These are phyloP conservation scores for Pythium aristosporum DNA, from an alignment of 352 stramenopile species.

Conservation along the genomic window DNA sequence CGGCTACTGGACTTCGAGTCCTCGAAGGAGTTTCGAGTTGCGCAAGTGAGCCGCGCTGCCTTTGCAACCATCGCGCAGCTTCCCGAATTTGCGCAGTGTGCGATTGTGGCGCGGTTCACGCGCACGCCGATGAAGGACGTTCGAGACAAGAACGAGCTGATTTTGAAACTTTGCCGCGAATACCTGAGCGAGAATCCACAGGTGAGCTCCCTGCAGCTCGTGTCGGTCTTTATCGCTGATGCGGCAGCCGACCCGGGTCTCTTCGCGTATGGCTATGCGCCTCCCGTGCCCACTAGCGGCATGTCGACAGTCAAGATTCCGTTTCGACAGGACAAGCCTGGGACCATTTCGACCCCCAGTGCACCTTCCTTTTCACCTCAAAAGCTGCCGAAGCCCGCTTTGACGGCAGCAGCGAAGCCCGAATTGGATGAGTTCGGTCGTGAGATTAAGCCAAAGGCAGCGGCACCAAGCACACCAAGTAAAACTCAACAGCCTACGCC, in stretches of 20 bases:
- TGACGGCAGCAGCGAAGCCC: background rate
- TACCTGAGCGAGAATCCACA: constrained; percentile 78
- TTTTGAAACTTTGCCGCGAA: constrained; percentile 70
- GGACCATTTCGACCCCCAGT: constrained; percentile 24
- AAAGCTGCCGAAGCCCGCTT: background rate
- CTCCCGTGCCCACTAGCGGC: constrained; percentile 51
- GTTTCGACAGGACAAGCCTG: constrained; percentile 43
- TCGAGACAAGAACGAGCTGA: constrained; percentile 76
- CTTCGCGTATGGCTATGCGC: constrained; percentile 72
- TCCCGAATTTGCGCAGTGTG: constrained; percentile 75
- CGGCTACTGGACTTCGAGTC: constrained; percentile 77
- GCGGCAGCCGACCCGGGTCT: constrained; percentile 46
- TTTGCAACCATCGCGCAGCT: constrained; percentile 64
- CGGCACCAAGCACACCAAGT: constrained; percentile 1
- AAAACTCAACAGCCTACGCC: background rate
- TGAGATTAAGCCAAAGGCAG: constrained; percentile 21
- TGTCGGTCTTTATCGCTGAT: constrained; percentile 47
- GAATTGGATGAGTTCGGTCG: constrained; percentile 66
- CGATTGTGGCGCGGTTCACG: constrained; percentile 68
- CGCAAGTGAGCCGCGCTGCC: constrained; percentile 71
- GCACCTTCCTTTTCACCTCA: background rate
- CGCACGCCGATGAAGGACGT: constrained; percentile 58
- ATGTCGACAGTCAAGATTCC: constrained; percentile 52
- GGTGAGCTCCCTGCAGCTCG: constrained; percentile 44
- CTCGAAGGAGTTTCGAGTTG: constrained; percentile 53